Conservation (phyloP, 768 basidiomycete genomes). For the Phlebiopsis flavidoalba region DNA sequence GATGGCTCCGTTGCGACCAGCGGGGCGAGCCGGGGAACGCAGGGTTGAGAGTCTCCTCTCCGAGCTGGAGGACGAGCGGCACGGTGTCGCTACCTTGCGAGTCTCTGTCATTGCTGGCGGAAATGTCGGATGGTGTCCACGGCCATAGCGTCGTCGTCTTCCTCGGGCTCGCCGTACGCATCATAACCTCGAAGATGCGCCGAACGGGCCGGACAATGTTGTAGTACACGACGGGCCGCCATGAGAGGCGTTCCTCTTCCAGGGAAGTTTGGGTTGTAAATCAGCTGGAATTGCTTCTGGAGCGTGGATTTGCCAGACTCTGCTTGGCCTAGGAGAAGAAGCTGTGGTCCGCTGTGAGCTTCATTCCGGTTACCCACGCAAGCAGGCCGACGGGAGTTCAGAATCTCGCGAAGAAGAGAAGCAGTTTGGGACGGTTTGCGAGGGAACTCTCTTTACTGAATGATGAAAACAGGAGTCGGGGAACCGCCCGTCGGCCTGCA, state of each 20-base stretch:
- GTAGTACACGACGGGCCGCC: slow-evolving; percentile 79
- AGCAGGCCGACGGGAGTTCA: background rate
- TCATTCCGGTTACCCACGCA: background rate
- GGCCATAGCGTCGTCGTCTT: slow-evolving; percentile 47
- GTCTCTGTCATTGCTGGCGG: background rate
- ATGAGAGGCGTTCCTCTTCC: slow-evolving; percentile 65
- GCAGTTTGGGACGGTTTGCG: background rate
- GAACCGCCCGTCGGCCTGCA: background rate
- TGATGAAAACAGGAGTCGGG: too few relatives aligned
- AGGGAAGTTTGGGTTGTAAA: slow-evolving; percentile 68
- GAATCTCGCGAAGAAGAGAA: background rate
- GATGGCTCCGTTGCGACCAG: slow-evolving; percentile 57
- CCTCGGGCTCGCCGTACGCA: slow-evolving; percentile 31
- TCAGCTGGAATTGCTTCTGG: slow-evolving; percentile 80
- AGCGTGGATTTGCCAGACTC: slow-evolving; percentile 80
- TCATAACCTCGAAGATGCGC: slow-evolving; percentile 31
- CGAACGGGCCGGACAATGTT: slow-evolving; percentile 50
- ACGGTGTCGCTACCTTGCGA: background rate
- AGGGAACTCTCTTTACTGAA: background rate
- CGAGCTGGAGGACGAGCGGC: slow-evolving; percentile 7
- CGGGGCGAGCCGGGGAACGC: slow-evolving; percentile 52
- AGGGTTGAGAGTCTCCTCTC: slow-evolving; percentile 29
- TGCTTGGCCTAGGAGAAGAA: slow-evolving; percentile 75
- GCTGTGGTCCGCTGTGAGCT: slow-evolving; percentile 10
- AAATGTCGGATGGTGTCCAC: slow-evolving; percentile 20